Percentiles rank a stretch among this genome's conserved stretches.
Evolutionary conservation across 257 asterid species (phyloP).

Genomic region (Striga asiatica): DNA sequence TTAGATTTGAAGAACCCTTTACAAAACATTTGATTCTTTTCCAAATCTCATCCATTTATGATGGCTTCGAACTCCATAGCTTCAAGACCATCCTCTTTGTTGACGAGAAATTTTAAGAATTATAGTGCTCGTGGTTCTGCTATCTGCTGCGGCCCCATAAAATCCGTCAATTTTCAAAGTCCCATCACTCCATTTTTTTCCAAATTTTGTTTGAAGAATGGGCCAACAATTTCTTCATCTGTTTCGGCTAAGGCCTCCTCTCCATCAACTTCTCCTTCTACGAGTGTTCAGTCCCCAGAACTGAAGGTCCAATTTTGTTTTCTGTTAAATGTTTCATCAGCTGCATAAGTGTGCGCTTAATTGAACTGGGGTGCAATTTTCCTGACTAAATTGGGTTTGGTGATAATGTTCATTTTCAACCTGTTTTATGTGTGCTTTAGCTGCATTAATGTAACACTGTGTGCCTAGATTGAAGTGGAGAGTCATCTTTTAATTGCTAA

Average conservation of each 20-base stretch:
- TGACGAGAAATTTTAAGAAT: constrained; percentile 19
- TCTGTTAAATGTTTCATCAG: no score
- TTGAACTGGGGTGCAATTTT: not conserved
- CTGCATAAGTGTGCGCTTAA: not conserved
- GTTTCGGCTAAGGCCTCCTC: constrained; percentile 36
- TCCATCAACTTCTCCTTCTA: constrained; percentile 38
- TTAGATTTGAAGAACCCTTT: not conserved
- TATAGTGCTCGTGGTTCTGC: constrained; percentile 9
- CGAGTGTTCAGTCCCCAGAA: constrained; percentile 43
- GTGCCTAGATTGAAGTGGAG: constrained; percentile 4
- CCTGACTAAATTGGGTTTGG: not conserved
- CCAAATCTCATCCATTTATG: not conserved
- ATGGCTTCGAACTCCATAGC: constrained; percentile 36
- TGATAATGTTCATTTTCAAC: not conserved
- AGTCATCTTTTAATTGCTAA: not conserved
- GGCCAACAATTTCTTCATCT: constrained; percentile 8
- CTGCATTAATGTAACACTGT: not conserved
- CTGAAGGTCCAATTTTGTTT: constrained; percentile 40
- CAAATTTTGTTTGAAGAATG: constrained; percentile 20
- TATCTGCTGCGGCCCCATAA: constrained; percentile 6
- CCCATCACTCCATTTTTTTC: constrained; percentile 23
- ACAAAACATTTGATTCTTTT: not conserved
- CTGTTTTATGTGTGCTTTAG: no score
- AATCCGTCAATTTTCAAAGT: constrained; percentile 25
- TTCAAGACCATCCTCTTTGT: constrained; percentile 23